These are phyloP conservation scores for Cystobasidiopsis lactophilus DNA, from an alignment of 768 basidiomycete genomes.

Conservation along the genomic window DNA sequence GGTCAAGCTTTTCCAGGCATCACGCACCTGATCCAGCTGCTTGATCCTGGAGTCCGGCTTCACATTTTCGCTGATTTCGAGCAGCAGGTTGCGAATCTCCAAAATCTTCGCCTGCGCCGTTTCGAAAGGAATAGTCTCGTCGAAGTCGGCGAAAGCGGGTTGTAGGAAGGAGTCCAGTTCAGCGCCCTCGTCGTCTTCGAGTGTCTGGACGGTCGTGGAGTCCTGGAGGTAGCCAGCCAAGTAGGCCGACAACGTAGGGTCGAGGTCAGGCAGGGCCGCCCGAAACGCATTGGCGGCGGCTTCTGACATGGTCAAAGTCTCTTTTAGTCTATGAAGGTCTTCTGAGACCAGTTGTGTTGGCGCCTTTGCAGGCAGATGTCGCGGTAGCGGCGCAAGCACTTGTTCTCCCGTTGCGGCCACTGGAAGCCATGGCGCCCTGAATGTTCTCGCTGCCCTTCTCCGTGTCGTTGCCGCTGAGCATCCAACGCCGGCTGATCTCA, in stretches of 20 bases:
- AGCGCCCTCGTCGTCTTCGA: neutral
- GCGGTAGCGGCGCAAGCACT: too few species aligned
- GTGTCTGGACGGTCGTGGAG: neutral
- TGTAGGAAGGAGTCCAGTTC: neutral
- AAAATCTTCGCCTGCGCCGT: neutral
- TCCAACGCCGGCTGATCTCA: too few species aligned
- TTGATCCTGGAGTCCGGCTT: neutral
- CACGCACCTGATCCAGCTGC: conserved; percentile 9
- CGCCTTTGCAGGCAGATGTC: too few species aligned
- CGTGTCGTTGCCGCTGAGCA: too few species aligned
- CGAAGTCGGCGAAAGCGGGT: neutral
- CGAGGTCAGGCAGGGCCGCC: neutral
- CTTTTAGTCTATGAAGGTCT: too few species aligned
- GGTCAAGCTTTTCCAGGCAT: too few species aligned
- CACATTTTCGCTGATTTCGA: too few species aligned
- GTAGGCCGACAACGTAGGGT: neutral
- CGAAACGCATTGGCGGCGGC: neutral
- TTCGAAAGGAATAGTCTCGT: neutral
- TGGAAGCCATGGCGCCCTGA: too few species aligned
- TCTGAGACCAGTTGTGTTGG: too few species aligned
- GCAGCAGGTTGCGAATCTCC: neutral
- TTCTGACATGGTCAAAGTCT: neutral
- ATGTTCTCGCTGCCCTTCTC: too few species aligned
- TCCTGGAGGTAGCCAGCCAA: neutral
- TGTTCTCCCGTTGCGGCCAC: too few species aligned